Evolutionary conservation across 75 land plant genomes (phyloP).

Genomic region (Picea glauca): DNA sequence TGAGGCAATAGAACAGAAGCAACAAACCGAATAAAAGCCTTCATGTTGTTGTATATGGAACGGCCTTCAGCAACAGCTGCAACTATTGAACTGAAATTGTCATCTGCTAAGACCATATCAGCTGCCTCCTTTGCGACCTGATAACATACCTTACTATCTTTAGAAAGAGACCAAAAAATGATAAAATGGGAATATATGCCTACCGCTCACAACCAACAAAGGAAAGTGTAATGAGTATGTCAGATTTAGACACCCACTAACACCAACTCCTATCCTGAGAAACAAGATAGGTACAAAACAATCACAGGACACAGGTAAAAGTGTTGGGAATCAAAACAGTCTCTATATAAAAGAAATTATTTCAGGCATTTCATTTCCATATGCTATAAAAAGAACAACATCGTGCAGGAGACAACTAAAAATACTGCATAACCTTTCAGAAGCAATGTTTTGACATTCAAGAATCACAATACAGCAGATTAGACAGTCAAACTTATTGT

Average conservation of each 20-base stretch:
- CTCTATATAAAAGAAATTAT: no score
- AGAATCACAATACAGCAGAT: no score
- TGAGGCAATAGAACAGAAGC: not conserved
- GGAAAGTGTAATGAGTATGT: not conserved
- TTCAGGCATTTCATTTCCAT: no score
- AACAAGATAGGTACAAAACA: not conserved
- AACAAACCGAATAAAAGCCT: constrained; percentile 82
- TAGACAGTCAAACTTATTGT: no score
- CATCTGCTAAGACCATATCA: constrained; percentile 96
- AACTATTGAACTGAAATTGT: constrained; percentile 89
- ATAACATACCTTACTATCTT: constrained; percentile 1
- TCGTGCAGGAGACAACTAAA: no score
- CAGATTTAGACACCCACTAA: not conserved
- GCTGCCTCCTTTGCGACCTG: constrained; percentile 92
- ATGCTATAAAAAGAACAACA: no score
- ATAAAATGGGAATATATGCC: no score
- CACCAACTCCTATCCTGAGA: no score
- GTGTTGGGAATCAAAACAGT: no score
- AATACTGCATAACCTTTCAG: no score
- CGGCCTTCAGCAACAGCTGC: constrained; percentile 88
- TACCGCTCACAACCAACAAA: no score
- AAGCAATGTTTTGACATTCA: no score
- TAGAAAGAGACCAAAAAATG: not conserved
- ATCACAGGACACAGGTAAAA: not conserved
- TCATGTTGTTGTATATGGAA: constrained; percentile 94